These are phyloP conservation scores for Dendrobium catenatum DNA, from an alignment of 106 monocot species.

Conservation along the genomic window DNA sequence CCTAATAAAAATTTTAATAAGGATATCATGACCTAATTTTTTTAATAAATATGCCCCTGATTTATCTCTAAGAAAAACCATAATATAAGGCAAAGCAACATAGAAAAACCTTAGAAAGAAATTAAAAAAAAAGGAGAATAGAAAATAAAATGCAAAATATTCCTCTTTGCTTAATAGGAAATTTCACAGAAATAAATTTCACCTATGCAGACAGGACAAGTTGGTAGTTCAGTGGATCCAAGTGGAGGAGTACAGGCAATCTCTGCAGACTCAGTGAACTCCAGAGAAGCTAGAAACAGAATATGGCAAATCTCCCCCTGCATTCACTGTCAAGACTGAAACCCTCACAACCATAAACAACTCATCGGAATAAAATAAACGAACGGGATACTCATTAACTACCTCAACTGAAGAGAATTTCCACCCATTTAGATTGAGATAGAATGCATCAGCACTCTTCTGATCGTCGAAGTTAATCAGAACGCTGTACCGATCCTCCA, in stretches of 20 bases:
- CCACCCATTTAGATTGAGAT: slow-evolving; percentile 77
- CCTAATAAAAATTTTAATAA: too few species aligned
- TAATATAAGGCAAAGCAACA: background rate
- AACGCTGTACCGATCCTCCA: slow-evolving; percentile 85
- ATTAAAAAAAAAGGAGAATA: background rate
- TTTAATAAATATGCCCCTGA: background rate
- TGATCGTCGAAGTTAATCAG: slow-evolving; percentile 70
- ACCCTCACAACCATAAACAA: background rate
- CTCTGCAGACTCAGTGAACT: slow-evolving; percentile 56
- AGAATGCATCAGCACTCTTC: slow-evolving; percentile 71
- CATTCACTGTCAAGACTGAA: slow-evolving; percentile 1
- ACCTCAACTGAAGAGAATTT: slow-evolving; percentile 66
- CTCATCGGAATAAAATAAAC: background rate
- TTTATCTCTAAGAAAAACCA: background rate
- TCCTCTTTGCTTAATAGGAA: background rate
- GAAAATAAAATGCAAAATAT: background rate
- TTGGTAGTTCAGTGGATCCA: slow-evolving; percentile 75
- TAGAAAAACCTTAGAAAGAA: background rate
- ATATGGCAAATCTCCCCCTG: slow-evolving; percentile 90
- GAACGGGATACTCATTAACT: background rate
- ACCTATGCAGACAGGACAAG: slow-evolving; percentile 92
- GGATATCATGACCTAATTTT: too few species aligned
- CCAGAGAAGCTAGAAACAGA: slow-evolving; percentile 54
- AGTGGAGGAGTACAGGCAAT: slow-evolving; percentile 45
- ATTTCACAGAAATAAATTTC: slow-evolving; percentile 29